phyloP scores from a whole-genome alignment of 768 basidiomycete genomes.

The Lentinula sp. region DNA sequence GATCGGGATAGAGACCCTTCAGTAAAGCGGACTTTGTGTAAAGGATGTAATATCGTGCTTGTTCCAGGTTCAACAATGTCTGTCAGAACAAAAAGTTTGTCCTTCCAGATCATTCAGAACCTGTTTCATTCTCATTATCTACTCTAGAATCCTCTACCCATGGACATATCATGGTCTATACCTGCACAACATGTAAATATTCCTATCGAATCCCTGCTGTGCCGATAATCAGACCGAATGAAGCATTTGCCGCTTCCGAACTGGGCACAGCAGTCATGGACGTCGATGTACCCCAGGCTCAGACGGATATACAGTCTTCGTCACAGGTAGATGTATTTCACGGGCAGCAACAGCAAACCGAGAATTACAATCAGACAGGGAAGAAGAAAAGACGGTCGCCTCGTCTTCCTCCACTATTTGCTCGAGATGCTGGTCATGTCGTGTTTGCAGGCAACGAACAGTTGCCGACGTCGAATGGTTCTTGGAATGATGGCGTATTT shows the following conservation, averaged over 20 bases:
- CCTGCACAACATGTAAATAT: constrained; percentile 52
- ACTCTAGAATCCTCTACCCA: constrained; percentile 32
- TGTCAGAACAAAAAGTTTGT: constrained; percentile 63
- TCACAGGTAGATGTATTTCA: background rate
- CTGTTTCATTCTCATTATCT: constrained; percentile 2
- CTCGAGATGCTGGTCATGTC: constrained; percentile 57
- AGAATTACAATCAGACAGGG: constrained; percentile 8
- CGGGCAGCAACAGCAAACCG: background rate
- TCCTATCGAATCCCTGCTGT: constrained; percentile 67
- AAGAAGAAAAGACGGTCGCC: constrained; percentile 21
- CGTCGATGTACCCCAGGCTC: background rate
- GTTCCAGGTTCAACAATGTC: constrained; percentile 62
- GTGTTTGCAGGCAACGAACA: constrained; percentile 60
- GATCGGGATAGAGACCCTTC: constrained; percentile 57
- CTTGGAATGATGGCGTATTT: constrained; percentile 19
- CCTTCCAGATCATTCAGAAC: background rate
- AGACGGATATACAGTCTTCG: background rate
- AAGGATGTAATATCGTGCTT: constrained; percentile 56
- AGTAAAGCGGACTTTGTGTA: constrained; percentile 79
- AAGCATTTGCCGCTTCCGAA: background rate
- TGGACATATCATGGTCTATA: constrained; percentile 50
- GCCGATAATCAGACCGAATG: constrained; percentile 22
- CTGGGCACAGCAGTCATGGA: background rate
- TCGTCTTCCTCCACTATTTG: constrained; percentile 56
- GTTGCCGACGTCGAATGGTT: constrained; percentile 16